Evolutionary conservation across 352 stramenopile species (phyloP), one percentile per base, ranked within the genome.

Genomic region (Lagenidium giganteum): DNA sequence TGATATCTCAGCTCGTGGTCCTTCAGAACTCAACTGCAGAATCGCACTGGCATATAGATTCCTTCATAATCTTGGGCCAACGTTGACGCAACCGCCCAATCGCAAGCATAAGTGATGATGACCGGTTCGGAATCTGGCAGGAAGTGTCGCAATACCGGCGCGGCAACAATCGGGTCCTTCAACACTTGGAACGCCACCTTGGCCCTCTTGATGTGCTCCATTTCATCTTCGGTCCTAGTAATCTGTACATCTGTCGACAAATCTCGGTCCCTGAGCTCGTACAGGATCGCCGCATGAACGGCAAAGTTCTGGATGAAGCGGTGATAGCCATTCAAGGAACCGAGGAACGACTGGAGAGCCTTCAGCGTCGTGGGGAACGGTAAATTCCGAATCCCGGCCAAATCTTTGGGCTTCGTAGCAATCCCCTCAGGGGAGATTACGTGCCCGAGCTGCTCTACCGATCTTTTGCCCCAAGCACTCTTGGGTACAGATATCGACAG

Each of bases 61-160:
- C 54, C 54, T 18, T 65, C 60, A 23, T 70, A 45, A 20, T 57
- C 51, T 35, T 70, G 60, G 18, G 38, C 50, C 16, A 69, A 30
- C 8, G 61, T 50, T 4, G 60, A 49, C 29, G 46, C 54, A 12
- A 62, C 47, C 0, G 47, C 60, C 60, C 54, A 65, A 6, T 33
- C 30, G 25, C 50, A 58, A 0, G 54, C 39, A 30, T 67, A 52
- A 3, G 43, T 8, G 6, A 68, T 53, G 14, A 68, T 47, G 6
- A 49, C 33, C 13, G 44, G 64, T 30, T 51, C 43, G 3, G 44
- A 41, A 9, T 4, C 3, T 6, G 31, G 39, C 12, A 58, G 41
- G 17, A 28, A 45, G 17, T 68, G 46, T 4, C 51, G 28, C 0
- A 64, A 20, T 7, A 62, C 1, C 2, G 45, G 54, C 3, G 54